phyloP scores from a whole-genome alignment of 148 eudicot species.

The Amaranthus cruentus region DNA sequence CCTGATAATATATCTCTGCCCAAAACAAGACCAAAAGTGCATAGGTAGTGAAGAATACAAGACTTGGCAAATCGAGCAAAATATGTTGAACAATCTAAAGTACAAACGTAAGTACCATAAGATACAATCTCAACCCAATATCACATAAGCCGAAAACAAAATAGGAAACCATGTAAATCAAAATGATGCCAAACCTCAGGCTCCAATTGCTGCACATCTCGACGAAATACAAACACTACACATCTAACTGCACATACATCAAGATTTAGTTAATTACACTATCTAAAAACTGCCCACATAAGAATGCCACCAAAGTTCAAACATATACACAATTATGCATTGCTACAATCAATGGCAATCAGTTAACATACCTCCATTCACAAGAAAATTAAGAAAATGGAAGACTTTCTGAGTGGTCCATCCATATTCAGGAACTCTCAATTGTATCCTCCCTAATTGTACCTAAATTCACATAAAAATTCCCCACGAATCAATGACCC shows the following conservation, averaged over 20 bases:
- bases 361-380: constrained; percentile 70
- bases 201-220: constrained; percentile 63
- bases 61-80: constrained; percentile 87
- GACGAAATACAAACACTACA: constrained; percentile 70
- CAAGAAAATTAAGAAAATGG: constrained; percentile 89
- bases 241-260: constrained; percentile 62
- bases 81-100: constrained; percentile 72
- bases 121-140: constrained; percentile 6
- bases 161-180: background rate
- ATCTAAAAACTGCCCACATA: background rate
- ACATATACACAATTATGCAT: background rate
- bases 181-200: constrained; percentile 56
- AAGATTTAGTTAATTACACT: constrained; percentile 6
- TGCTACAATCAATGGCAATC: background rate
- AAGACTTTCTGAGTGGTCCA: constrained; percentile 99
- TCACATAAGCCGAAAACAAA: background rate
- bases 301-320: background rate
- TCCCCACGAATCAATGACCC: background rate
- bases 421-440: constrained; percentile 96
- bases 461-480: constrained; percentile 39
- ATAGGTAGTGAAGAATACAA: constrained; percentile 89
- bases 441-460: constrained; percentile 87
- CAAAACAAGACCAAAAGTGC: constrained; percentile 87
- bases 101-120: constrained; percentile 18
- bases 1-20: constrained; percentile 99